phyloP scores from a whole-genome alignment of 495 filamentous ascomycete species.

The Bombardia bombarda region DNA sequence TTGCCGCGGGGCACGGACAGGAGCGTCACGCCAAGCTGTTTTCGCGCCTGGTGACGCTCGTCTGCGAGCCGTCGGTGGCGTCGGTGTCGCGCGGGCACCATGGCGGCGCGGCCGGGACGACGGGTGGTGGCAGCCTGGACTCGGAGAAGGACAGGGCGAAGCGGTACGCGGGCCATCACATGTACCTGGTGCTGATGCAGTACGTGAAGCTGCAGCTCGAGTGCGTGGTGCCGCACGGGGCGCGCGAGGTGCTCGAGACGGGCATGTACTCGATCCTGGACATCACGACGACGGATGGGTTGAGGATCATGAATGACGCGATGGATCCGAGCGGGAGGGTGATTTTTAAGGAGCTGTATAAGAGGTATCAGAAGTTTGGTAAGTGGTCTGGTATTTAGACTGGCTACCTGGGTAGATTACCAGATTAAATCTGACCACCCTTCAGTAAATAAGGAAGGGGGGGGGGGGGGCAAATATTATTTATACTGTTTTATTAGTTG shows the following conservation, averaged over 20 bases:
- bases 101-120: slow-evolving; percentile 1
- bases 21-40: slow-evolving; percentile 53
- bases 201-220: slow-evolving; percentile 63
- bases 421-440: background rate
- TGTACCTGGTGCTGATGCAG: slow-evolving; percentile 62
- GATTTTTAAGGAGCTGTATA: slow-evolving; percentile 65
- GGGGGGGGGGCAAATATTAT: too few relatives aligned
- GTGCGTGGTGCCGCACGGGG: slow-evolving; percentile 34
- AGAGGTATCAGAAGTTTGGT: slow-evolving; percentile 59
- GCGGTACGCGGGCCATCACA: slow-evolving; percentile 64
- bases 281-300: slow-evolving; percentile 54
- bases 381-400: slow-evolving; percentile 55
- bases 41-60: slow-evolving; percentile 62
- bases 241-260: slow-evolving; percentile 61
- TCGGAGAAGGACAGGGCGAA: slow-evolving; percentile 72
- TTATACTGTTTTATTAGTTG: too few relatives aligned
- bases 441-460: background rate
- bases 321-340: slow-evolving; percentile 61
- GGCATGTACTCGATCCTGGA: slow-evolving; percentile 67
- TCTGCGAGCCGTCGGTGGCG: slow-evolving; percentile 72
- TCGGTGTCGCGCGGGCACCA: slow-evolving; percentile 51
- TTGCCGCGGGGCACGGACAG: slow-evolving; percentile 1
- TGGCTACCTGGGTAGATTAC: background rate
- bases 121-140: slow-evolving; percentile 36
- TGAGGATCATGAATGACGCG: slow-evolving; percentile 59